Percentiles rank a stretch among this genome's conserved stretches.
Conservation (phyloP, 768 basidiomycete species). For the Collybia mongolica region DNA sequence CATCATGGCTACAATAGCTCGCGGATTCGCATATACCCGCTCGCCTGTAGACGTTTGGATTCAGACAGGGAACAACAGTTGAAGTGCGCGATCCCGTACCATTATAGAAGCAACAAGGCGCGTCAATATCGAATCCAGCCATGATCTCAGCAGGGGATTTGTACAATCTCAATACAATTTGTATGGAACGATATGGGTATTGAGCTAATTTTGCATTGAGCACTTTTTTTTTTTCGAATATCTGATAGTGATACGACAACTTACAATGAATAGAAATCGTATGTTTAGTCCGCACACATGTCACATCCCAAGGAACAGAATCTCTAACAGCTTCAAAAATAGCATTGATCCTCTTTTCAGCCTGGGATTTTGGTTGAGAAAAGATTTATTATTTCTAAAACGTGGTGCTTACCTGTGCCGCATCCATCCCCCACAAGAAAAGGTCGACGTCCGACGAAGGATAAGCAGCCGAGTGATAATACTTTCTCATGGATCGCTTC, state of each 20-base stretch:
- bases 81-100: conserved; percentile 22
- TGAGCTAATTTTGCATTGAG: conserved; percentile 36
- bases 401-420: conserved; percentile 40
- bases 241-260: conserved; percentile 12
- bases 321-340: conserved; percentile 67
- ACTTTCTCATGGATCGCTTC: conserved; percentile 56
- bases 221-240: background rate
- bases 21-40: conserved; percentile 60
- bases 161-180: conserved; percentile 66
- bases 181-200: conserved; percentile 66
- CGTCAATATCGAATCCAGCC: conserved; percentile 68
- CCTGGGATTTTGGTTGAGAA: conserved; percentile 26
- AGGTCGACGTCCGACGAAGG: conserved; percentile 65
- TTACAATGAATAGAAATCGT: conserved; percentile 63
- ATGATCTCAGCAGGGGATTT: conserved; percentile 63
- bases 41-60: conserved; percentile 23
- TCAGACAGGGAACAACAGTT: background rate
- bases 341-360: conserved; percentile 54
- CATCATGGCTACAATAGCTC: conserved; percentile 61
- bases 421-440: conserved; percentile 58
- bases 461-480: conserved; percentile 52
- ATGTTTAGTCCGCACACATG: conserved; percentile 65
- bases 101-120: conserved; percentile 57
- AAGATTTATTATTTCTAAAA: background rate
- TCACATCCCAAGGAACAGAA: conserved; percentile 68